Base-by-base conservation (phyloP, 345 rosid species). In the Linum trigynum region DNA sequence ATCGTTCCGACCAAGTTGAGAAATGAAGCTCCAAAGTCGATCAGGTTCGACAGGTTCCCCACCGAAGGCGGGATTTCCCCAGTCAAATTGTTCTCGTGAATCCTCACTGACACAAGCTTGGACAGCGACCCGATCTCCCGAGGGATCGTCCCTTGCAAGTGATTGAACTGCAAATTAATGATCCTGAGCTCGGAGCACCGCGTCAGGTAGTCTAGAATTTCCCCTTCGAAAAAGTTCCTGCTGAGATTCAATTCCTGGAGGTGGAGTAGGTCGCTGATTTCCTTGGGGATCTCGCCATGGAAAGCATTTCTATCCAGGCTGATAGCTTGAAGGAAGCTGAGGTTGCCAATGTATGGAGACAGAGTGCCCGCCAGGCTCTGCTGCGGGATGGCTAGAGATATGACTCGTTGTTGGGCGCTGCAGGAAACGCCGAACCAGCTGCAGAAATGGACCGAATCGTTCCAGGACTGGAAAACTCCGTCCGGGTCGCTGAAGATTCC, bases 331-430 rank as follows among this genome's bases (percentile, higher is more conserved):
- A 70, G 57, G 38, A 71, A 71, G 62, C 55, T 66, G 3, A 72
- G 40, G 38, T 72, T 72, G 2, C 67, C 71, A 3, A 72, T 3
- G 10, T 62, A 53, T 5, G 75, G 75, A 5, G 75, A 61, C 7
- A 72, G 48, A 59, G 65, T 63, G 37, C 76, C 71, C n/a, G 9
- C 40, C 23, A 63, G 72, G 59, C 65, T 53, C 42, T 65, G 68
- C 5, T 59, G 63, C n/a, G 12, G 4, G 1, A 63, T 16, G 57
- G 35, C 12, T 36, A 69, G 36, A 4, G 15, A 6, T 1, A 39
- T 40, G 43, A 63, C 72, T 35, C 72, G 55, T 23, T 23, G 32
- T 23, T 23, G 32, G 32, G 32, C 32, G 32, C 32, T 23, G 32
- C 32, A 23, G 32, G 32, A 23, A 23, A 23, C 32, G 32, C 32